A percentile compares a stretch with the other conserved stretches of the same genome.
Conservation (phyloP, 352 stramenopile genomes). For the Saprolegnia diclina region DNA sequence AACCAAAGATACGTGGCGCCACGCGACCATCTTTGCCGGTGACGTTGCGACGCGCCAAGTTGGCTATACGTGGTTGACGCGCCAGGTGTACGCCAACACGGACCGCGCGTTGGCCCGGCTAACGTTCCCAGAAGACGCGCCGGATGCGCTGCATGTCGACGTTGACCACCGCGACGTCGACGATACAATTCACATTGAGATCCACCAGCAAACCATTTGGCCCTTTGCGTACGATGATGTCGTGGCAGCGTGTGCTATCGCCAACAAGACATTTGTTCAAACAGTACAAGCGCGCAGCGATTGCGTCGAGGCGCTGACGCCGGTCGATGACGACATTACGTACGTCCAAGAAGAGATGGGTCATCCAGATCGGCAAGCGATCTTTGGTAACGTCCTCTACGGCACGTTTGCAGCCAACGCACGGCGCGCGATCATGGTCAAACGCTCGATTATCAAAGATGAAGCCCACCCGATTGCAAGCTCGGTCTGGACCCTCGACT, state of each 20-base stretch:
- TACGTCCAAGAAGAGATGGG: conserved; percentile 12
- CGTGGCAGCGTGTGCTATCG: neutral
- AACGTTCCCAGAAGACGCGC: neutral
- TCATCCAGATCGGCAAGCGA: neutral
- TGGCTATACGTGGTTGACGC: neutral
- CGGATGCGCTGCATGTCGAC: neutral
- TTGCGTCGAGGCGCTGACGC: neutral
- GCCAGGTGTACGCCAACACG: conserved; percentile 2
- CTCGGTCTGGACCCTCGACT: neutral
- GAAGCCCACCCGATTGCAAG: neutral
- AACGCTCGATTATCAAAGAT: neutral
- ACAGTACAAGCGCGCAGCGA: neutral
- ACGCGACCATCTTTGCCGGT: neutral
- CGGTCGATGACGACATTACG: neutral
- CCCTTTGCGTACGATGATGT: neutral
- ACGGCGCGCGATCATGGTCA: neutral
- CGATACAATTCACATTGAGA: neutral
- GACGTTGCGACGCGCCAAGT: neutral
- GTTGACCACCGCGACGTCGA: neutral
- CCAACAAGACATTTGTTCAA: neutral
- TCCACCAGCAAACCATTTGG: neutral
- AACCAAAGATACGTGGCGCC: neutral
- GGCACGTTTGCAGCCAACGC: neutral
- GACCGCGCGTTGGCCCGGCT: neutral
- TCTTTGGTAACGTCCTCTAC: neutral